phyloP scores from a whole-genome alignment of 805 yeast species.

The Danielia oregonensis region DNA sequence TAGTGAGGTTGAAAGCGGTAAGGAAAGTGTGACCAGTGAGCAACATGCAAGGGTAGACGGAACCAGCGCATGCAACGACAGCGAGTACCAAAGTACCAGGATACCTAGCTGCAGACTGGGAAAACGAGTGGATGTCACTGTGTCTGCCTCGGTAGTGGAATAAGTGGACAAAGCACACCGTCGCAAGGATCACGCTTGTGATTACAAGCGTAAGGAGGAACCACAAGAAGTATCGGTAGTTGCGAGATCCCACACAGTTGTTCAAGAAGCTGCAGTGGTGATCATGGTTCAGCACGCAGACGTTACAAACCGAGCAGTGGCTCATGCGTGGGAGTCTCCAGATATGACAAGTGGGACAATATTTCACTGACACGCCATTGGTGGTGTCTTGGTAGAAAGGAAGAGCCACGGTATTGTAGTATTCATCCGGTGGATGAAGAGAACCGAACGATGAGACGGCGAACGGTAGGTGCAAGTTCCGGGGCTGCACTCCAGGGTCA shows the following conservation, averaged over 20 bases:
- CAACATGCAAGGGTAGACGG: slow-evolving; percentile 56
- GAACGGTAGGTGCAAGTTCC: slow-evolving; percentile 55
- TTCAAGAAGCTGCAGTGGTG: slow-evolving; percentile 69
- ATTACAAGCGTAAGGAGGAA: slow-evolving; percentile 21
- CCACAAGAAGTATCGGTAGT: slow-evolving; percentile 36
- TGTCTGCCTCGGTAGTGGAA: slow-evolving; percentile 9
- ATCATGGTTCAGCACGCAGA: slow-evolving; percentile 63
- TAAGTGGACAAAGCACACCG: slow-evolving; percentile 12
- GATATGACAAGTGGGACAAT: slow-evolving; percentile 49
- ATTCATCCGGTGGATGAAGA: slow-evolving; percentile 48
- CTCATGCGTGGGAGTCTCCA: slow-evolving; percentile 72
- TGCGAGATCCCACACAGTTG: slow-evolving; percentile 40
- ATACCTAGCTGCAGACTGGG: slow-evolving; percentile 13
- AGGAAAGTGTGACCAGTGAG: slow-evolving; percentile 52
- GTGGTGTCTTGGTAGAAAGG: slow-evolving; percentile 18
- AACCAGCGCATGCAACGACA: slow-evolving; percentile 41
- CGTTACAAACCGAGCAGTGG: slow-evolving; percentile 69
- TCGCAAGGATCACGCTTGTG: slow-evolving; percentile 15
- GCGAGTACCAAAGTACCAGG: slow-evolving; percentile 50
- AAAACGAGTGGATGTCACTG: slow-evolving; percentile 8
- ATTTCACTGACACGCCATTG: slow-evolving; percentile 45
- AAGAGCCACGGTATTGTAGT: slow-evolving; percentile 20
- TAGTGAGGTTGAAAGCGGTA: slow-evolving; percentile 57
- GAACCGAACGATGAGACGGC: slow-evolving; percentile 3
- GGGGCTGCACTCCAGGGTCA: slow-evolving; percentile 72